Evolutionary conservation across 352 stramenopile species (phyloP).

Genomic region (Aphanomyces astaci): DNA sequence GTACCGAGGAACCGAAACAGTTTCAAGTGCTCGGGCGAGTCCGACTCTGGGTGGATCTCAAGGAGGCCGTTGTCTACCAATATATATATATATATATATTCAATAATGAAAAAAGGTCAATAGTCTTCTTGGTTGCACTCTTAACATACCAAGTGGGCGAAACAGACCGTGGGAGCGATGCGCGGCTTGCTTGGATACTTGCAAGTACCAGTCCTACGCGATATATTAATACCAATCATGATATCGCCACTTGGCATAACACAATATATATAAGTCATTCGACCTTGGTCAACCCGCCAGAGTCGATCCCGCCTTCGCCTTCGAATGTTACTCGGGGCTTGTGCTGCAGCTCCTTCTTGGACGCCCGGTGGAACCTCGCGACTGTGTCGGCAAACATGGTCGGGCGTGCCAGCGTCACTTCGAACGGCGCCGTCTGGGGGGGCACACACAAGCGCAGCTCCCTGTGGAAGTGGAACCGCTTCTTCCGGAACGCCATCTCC

Average conservation of each 20-base stretch:
- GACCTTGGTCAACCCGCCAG: constrained; percentile 75
- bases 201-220: constrained; percentile 69
- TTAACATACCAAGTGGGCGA: constrained; percentile 15
- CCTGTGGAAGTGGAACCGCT: constrained; percentile 78
- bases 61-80: constrained; percentile 37
- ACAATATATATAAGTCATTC: too few species aligned
- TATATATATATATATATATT: too few species aligned
- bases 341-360: constrained; percentile 39
- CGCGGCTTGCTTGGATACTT: constrained; percentile 46
- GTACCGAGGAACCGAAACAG: constrained; percentile 48
- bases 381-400: constrained; percentile 68
- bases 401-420: constrained; percentile 36
- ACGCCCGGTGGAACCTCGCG: constrained; percentile 39
- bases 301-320: constrained; percentile 82
- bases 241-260: too few species aligned
- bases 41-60: constrained; percentile 40
- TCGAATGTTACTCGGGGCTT: constrained; percentile 79
- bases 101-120: too few species aligned
- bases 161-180: constrained; percentile 40
- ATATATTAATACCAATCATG: background rate
- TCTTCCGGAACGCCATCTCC: constrained; percentile 78
- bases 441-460: constrained; percentile 46
- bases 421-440: constrained; percentile 34
- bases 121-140: too few species aligned
- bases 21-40: constrained; percentile 30